Conservation (phyloP, 495 filamentous ascomycete genomes). For the Rusavskia elegans region DNA sequence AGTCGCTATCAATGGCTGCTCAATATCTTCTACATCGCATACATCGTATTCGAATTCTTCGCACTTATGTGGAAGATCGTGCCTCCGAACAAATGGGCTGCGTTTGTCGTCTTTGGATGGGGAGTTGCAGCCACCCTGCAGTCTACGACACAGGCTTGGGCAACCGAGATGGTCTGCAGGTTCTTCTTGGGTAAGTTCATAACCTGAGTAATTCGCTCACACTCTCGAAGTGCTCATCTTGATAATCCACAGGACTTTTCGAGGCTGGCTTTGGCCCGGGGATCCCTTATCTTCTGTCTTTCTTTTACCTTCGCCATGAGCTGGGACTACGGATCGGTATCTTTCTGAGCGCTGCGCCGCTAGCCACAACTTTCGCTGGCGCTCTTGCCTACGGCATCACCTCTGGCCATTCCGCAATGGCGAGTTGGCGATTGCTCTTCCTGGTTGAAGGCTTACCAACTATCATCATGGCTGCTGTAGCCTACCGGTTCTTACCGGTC, state of each 20-base stretch:
- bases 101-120: conserved; percentile 32
- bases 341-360: conserved; percentile 61
- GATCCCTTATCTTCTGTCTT: conserved; percentile 58
- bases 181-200: conserved; percentile 55
- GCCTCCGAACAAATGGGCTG: conserved; percentile 37
- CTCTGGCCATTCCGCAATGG: conserved; percentile 44
- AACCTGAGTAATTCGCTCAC: conserved; percentile 14
- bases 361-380: conserved; percentile 73
- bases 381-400: conserved; percentile 76
- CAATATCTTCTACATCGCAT: conserved; percentile 59
- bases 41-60: conserved; percentile 50
- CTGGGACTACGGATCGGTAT: conserved; percentile 62
- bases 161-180: conserved; percentile 47
- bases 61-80: conserved; percentile 59
- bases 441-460: conserved; percentile 70
- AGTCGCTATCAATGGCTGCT: conserved; percentile 53
- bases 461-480: conserved; percentile 44
- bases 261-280: conserved; percentile 46
- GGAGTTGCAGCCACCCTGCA: conserved; percentile 44
- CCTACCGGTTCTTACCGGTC: conserved; percentile 59
- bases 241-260: not conserved
- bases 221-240: not conserved
- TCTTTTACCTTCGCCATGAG: conserved; percentile 72
- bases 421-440: conserved; percentile 70
- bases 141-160: conserved; percentile 43